These are phyloP conservation scores for Penicillium aurantiogriseum DNA, from an alignment of 2,329 filamentous ascomycete genomes.

Conservation along the genomic window DNA sequence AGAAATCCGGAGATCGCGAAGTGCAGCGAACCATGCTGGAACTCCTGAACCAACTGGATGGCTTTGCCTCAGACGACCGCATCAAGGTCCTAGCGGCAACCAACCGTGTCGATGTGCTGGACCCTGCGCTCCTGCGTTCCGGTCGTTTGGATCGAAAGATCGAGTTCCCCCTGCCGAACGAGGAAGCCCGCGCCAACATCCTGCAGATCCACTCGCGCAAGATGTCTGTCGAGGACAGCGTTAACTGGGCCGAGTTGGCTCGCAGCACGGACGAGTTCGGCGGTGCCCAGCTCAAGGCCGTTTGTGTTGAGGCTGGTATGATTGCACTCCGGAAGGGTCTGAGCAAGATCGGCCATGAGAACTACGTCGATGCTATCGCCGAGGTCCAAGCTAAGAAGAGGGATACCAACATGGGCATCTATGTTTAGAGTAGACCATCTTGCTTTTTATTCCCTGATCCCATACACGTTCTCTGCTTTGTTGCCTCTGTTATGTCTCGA, in stretches of 20 bases:
- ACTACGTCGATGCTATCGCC: constrained; percentile 96
- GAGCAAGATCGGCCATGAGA: constrained; percentile 95
- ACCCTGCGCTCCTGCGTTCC: constrained; percentile 85
- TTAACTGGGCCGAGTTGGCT: constrained; percentile 96
- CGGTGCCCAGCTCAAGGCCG: constrained; percentile 94
- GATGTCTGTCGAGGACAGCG: constrained; percentile 89
- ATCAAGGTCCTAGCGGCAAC: constrained; percentile 96
- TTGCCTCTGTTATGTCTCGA: constrained; percentile 5
- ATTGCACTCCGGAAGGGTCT: constrained; percentile 92
- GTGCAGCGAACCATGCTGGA: constrained; percentile 99
- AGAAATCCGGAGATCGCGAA: constrained; percentile 96
- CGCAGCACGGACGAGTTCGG: constrained; percentile 98
- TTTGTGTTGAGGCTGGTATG: constrained; percentile 99
- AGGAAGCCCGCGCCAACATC: constrained; percentile 95
- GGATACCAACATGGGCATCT: constrained; percentile 58
- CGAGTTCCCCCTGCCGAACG: constrained; percentile 96
- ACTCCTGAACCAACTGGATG: constrained; percentile 95
- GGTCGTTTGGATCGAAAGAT: constrained; percentile 95
- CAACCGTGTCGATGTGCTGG: constrained; percentile 90
- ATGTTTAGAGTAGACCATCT: constrained; percentile 34
- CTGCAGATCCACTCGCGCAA: constrained; percentile 96
- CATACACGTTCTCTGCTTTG: not conserved
- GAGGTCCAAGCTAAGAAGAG: constrained; percentile 92
- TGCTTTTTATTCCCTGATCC: constrained; percentile 12
- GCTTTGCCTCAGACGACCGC: constrained; percentile 92